These are phyloP conservation scores for Thinopyrum elongatum DNA, from an alignment of 176 grass and related monocot genomes.

Conservation along the genomic window DNA sequence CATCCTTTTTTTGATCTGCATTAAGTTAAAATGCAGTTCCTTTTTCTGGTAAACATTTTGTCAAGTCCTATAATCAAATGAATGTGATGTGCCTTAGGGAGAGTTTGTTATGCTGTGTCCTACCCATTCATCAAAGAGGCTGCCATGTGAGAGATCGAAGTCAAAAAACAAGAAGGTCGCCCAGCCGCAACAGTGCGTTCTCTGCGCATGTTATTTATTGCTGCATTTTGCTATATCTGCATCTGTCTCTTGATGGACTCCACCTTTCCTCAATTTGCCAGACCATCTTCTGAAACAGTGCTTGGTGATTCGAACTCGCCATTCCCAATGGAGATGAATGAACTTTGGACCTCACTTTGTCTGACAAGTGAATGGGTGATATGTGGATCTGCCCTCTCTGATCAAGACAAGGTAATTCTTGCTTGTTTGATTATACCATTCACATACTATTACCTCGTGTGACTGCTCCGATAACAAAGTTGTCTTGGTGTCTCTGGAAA, in stretches of 20 bases:
- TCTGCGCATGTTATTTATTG: conserved; percentile 8
- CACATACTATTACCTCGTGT: neutral
- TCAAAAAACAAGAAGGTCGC: conserved; percentile 52
- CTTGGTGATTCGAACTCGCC: conserved; percentile 41
- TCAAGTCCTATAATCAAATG: neutral
- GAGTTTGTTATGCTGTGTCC: conserved; percentile 93
- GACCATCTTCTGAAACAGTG: conserved; percentile 40
- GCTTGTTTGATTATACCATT: conserved; percentile 14
- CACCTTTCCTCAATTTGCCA: conserved; percentile 24
- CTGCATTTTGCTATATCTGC: conserved; percentile 14
- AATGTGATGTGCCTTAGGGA: conserved; percentile 37
- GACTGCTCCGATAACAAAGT: neutral
- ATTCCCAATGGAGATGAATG: conserved; percentile 38
- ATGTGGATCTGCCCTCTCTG: conserved; percentile 74
- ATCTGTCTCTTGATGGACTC: neutral
- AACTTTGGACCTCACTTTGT: conserved; percentile 51
- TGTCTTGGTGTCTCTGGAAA: conserved; percentile 8
- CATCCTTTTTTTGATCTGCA: neutral
- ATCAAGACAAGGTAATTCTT: conserved; percentile 59
- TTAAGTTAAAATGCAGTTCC: neutral
- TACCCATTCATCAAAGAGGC: conserved; percentile 70
- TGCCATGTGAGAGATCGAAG: conserved; percentile 77
- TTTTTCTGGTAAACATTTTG: neutral
- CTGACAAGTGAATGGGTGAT: conserved; percentile 70
- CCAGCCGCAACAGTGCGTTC: conserved; percentile 40